Evolutionary conservation across 1,139 yeast species (phyloP), one percentile per base, ranked within the genome.

Genomic region (Hanseniaspora uvarum): DNA sequence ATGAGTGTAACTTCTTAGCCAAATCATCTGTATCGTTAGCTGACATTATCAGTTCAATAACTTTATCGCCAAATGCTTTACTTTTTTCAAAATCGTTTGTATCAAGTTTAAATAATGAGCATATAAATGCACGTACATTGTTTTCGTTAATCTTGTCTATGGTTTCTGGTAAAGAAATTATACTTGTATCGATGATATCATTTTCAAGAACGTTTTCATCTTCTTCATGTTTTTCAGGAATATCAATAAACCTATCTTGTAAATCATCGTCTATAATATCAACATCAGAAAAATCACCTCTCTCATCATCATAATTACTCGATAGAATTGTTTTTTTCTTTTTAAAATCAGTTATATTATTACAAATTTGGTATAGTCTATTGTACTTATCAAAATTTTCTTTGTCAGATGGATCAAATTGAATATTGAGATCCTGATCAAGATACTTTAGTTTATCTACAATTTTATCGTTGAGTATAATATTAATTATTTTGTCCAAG

Each of bases 361-460:
- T 43, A 44, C 53, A 50, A 16, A 50, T 24, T 24, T 50, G 53
- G 16, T 36, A 44, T 14, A 50, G 19, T 14, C 30, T 40, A n/a
- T 33, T 44, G 33, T 50, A 50, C 28, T 43, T 44, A 24, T 50
- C 48, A 43, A 50, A 50, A 23, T 43, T 37, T 36, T 36, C 26
- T 44, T 43, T 50, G 30, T 50, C 26, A 19, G 34, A 34, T 5
- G 36, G 40, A 30, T 50, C 44, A 44, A 50, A 50, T 11, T 36
- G 16, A 21, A 50, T 50, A 26, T 50, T 41, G 5, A 50, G n/a
- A 11, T 50, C 44, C n/a, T 41, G 37, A 41, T 49, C 47, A 6
- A 49, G 16, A 23, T 33, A 45, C n/a, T 49, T 49, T 6, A 49
- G 21, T 38, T 49, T 49, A 18, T 49, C 53, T 18, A 49, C 41